Conservation (phyloP, 208 protist genomes). For the Sergeia podlipaevii region DNA sequence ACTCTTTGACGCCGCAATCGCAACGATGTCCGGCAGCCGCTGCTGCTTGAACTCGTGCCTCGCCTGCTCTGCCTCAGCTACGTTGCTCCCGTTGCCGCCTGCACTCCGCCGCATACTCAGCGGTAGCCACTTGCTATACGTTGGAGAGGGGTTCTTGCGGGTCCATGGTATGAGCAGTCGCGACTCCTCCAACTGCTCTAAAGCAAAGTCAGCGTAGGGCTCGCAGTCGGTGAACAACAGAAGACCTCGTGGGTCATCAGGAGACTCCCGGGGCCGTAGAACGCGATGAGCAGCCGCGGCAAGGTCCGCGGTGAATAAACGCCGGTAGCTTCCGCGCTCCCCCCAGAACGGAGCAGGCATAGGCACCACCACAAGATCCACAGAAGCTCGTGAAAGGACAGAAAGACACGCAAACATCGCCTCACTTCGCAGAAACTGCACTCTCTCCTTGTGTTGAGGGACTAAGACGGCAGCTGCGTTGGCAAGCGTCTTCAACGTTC, state of each 20-base stretch:
- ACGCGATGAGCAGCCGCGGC: conserved; percentile 48
- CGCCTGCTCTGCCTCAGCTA: background rate
- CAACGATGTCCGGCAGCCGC: conserved; percentile 23
- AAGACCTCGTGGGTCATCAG: conserved; percentile 60
- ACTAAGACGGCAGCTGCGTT: conserved; percentile 30
- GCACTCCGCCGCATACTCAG: background rate
- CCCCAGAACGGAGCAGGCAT: conserved; percentile 78
- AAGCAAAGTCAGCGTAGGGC: conserved; percentile 75
- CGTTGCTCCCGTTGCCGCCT: background rate
- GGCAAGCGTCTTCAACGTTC: conserved; percentile 43
- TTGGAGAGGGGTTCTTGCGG: conserved; percentile 52
- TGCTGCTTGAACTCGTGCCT: conserved; percentile 38
- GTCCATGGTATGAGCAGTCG: conserved; percentile 77
- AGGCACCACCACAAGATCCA: conserved; percentile 61
- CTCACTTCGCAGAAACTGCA: conserved; percentile 71
- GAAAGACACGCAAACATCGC: conserved; percentile 60
- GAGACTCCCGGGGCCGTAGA: conserved; percentile 18
- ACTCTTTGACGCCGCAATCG: conserved; percentile 49
- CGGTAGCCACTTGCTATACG: conserved; percentile 41
- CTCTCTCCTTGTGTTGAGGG: conserved; percentile 16
- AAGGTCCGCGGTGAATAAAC: conserved; percentile 69
- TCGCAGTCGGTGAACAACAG: conserved; percentile 74
- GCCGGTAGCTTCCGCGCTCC: conserved; percentile 51
- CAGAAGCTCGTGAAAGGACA: conserved; percentile 32
- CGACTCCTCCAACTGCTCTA: conserved; percentile 79